phyloP scores from a whole-genome alignment of 2,329 filamentous ascomycete species.

The Fusarium austroafricanum region DNA sequence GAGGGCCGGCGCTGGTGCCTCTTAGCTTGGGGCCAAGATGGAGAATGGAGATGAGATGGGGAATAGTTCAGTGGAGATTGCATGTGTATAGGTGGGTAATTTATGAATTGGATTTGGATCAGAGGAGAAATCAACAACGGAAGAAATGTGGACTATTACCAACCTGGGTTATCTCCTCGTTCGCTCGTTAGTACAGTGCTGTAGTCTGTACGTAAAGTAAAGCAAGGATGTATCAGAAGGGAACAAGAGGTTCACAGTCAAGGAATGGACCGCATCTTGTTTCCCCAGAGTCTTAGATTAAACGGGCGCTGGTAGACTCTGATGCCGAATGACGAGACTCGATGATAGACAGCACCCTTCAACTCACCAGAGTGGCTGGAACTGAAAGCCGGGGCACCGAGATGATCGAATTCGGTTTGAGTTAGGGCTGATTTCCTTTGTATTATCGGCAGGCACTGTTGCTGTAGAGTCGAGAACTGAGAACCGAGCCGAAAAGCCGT shows the following conservation, averaged over 20 bases:
- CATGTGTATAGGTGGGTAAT: constrained; percentile 35
- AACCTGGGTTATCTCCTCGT: not conserved
- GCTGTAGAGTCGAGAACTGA: constrained; percentile 3
- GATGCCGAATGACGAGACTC: constrained; percentile 35
- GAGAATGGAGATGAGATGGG: constrained; percentile 38
- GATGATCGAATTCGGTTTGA: constrained; percentile 1
- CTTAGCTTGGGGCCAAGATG: constrained; percentile 33
- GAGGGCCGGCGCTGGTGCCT: constrained; percentile 36
- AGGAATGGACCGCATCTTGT: constrained; percentile 33
- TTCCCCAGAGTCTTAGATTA: constrained; percentile 41
- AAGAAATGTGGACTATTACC: constrained; percentile 36
- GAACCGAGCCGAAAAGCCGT: constrained; percentile 18
- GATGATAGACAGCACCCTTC: constrained; percentile 30
- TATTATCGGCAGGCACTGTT: not conserved
- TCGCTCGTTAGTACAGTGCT: not conserved
- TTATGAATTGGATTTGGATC: constrained; percentile 10
- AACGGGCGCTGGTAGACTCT: constrained; percentile 22
- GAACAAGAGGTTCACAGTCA: not conserved
- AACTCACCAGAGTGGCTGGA: constrained; percentile 21
- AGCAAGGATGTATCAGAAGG: not conserved
- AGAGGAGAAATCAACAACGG: constrained; percentile 17
- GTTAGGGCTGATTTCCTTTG: constrained; percentile 12
- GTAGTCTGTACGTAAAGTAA: not conserved
- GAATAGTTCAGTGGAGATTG: constrained; percentile 38
- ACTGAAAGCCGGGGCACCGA: constrained; percentile 13